Percentiles rank a stretch among this genome's conserved stretches.
These are phyloP conservation scores for Starmerella apicola DNA, from an alignment of 805 yeast species.

Conservation along the genomic window DNA sequence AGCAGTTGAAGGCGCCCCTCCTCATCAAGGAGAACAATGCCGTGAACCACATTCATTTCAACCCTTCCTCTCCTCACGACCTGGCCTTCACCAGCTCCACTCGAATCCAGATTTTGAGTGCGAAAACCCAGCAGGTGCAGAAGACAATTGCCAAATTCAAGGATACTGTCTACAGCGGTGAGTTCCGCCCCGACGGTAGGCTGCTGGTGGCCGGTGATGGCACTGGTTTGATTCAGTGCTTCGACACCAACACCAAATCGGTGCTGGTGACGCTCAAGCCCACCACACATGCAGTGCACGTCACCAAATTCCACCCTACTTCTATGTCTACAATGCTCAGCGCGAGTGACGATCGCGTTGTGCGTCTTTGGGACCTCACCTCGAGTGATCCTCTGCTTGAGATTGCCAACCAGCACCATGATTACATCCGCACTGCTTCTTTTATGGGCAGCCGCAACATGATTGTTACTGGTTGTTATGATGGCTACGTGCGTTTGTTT, in stretches of 20 bases:
- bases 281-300: constrained; percentile 79
- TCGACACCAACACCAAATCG: constrained; percentile 72
- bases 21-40: constrained; percentile 89
- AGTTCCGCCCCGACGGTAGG: constrained; percentile 83
- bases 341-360: constrained; percentile 83
- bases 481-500: constrained; percentile 69
- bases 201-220: constrained; percentile 91
- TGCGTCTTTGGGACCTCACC: constrained; percentile 82
- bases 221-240: constrained; percentile 80
- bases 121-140: constrained; percentile 84
- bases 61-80: constrained; percentile 71
- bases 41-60: constrained; percentile 75
- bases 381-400: constrained; percentile 59
- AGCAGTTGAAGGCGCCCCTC: constrained; percentile 73
- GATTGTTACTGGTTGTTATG: constrained; percentile 89
- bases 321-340: constrained; percentile 63
- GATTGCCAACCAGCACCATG: constrained; percentile 52
- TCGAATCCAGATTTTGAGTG: constrained; percentile 80
- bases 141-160: constrained; percentile 80
- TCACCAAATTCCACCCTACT: constrained; percentile 79
- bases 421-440: constrained; percentile 72
- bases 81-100: constrained; percentile 89
- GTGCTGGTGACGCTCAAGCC: constrained; percentile 71
- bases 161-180: constrained; percentile 85
- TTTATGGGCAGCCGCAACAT: constrained; percentile 68